Conservation (phyloP, 768 basidiomycete species). For the Lactarius akahatsu region DNA sequence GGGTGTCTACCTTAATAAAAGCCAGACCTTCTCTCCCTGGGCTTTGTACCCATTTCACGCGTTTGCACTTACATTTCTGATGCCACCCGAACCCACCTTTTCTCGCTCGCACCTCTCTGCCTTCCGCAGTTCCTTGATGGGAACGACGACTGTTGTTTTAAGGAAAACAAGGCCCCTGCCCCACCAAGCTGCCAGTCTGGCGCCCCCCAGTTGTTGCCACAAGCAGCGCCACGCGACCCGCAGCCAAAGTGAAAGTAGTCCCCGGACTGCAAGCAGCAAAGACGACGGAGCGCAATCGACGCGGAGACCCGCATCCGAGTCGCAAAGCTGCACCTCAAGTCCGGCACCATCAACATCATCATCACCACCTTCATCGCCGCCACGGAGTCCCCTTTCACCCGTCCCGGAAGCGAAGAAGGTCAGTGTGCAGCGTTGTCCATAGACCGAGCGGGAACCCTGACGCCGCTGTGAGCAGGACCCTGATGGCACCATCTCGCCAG, state of each 20-base stretch:
- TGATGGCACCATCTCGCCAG: conserved; percentile 6
- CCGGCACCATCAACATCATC: background rate
- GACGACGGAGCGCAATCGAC: background rate
- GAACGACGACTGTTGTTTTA: background rate
- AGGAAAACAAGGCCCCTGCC: background rate
- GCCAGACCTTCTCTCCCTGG: background rate
- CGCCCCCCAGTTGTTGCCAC: background rate
- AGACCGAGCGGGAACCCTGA: background rate
- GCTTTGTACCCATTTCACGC: background rate
- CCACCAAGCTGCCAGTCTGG: background rate
- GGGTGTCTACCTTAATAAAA: conserved; percentile 5
- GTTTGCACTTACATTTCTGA: background rate
- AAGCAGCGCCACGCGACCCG: background rate
- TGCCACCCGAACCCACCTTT: background rate
- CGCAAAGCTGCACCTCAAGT: background rate
- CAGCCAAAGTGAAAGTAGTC: background rate
- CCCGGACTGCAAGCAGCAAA: background rate
- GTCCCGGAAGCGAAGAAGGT: conserved; percentile 3
- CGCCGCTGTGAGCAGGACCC: background rate
- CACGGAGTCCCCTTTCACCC: background rate
- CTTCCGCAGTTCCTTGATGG: background rate
- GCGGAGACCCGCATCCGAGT: background rate
- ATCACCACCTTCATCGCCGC: background rate
- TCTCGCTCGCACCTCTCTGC: background rate
- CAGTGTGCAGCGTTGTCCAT: background rate